Evolutionary conservation across 495 filamentous ascomycete genomes (phyloP), one percentile per base, ranked within the genome.

Genomic region (Penicillium egyptiacum): DNA sequence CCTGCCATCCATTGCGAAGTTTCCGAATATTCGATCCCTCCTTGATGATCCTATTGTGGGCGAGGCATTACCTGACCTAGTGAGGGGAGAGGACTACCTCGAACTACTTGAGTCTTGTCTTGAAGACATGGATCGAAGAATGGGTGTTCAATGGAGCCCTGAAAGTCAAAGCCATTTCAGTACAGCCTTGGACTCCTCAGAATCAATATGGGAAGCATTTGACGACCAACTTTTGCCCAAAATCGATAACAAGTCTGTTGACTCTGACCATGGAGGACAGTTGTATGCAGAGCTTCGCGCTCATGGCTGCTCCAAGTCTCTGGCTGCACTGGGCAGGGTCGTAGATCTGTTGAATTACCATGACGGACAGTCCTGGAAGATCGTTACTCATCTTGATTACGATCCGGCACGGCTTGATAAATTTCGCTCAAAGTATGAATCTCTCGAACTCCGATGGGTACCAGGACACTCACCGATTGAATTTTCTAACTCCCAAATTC

Each of bases 281-380:
- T 56, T 78, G 26, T 57, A 67, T 43, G 48, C 68, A 1, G 64
- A 71, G 20, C 65, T 78, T 12, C 30, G 57, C 30, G 57, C 58
- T 8, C 59, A 62, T 40, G 72, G 74, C n/a, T 69, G 64, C 40
- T 75, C 74, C 14, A 70, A 64, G 22, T 76, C 69, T 12, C 37
- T 28, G 23, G 30, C 50, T 3, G 61, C 72, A 16, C 59, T 75
- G 12, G 57, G 57, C 5, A 49, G 50, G 12, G 63, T 76, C 41
- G 60, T 57, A 10, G 57, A 71, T 12, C 33, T 70, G 23, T 59
- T 78, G n/a, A 62, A 73, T 51, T 70, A 78, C 9, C 53, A 66
- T 30, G 71, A 72, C 39, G 72, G 75, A 6, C 45, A 48, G 33
- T 26, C 43, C 0, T 40, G 58, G 4, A 2, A 37, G 40, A 26